Conservation (phyloP, 257 asterid genomes). For the Solanum rostratum region DNA sequence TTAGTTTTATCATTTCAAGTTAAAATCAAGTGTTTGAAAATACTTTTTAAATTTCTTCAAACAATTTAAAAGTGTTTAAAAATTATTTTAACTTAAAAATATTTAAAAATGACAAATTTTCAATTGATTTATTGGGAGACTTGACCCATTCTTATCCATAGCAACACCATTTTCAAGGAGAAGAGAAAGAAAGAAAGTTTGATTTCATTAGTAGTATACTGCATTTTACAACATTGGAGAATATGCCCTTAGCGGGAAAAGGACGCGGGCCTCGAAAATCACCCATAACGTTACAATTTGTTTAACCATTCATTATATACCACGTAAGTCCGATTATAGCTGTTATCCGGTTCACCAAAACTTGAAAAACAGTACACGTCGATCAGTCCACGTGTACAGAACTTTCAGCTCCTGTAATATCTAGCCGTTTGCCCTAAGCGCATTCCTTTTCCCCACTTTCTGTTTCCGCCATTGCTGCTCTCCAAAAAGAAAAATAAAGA, state of each 20-base stretch:
- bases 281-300: constrained; percentile 18
- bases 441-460: constrained; percentile 3
- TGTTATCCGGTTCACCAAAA: background rate
- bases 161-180: background rate
- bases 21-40: too few species aligned
- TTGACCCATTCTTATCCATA: background rate
- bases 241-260: background rate
- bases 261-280: constrained; percentile 6
- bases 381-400: constrained; percentile 33
- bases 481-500: constrained; percentile 1
- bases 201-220: background rate
- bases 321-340: constrained; percentile 6
- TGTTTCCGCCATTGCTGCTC: constrained; percentile 12
- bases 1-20: too few species aligned
- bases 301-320: background rate
- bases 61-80: too few species aligned
- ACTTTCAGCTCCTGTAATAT: constrained; percentile 28
- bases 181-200: background rate
- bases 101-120: too few species aligned
- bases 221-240: background rate
- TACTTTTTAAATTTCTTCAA: too few species aligned
- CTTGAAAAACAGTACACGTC: background rate
- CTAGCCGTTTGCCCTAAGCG: constrained; percentile 50
- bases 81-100: too few species aligned
- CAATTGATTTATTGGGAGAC: background rate